Conservation (phyloP, 2,329 filamentous ascomycete genomes). For the Ceratocystis huliohia region DNA sequence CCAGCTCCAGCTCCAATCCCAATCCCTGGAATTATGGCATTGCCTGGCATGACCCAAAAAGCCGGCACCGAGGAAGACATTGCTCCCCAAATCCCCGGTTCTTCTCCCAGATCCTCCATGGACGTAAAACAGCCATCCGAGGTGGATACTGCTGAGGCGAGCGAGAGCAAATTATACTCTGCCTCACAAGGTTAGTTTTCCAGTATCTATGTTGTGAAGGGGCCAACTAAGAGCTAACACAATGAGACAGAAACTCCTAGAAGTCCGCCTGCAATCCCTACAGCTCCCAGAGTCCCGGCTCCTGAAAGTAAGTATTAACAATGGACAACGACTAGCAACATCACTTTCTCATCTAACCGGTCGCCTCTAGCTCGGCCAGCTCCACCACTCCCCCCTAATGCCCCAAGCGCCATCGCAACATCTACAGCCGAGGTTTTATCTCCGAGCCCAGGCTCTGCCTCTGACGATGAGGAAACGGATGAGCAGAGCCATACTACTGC, state of each 20-base stretch:
- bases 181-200: slow-evolving; percentile 10
- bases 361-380: slow-evolving; percentile 46
- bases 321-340: neutral
- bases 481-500: slow-evolving; percentile 27
- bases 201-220: neutral
- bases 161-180: slow-evolving; percentile 22
- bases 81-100: slow-evolving; percentile 11
- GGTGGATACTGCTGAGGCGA: slow-evolving; percentile 24
- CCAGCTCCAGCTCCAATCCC: slow-evolving; percentile 42
- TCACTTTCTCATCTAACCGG: neutral
- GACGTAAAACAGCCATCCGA: neutral
- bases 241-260: slow-evolving; percentile 33
- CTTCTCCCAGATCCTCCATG: slow-evolving; percentile 7
- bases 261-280: slow-evolving; percentile 41
- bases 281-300: slow-evolving; percentile 46
- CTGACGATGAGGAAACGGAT: slow-evolving; percentile 71
- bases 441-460: slow-evolving; percentile 67
- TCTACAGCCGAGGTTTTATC: slow-evolving; percentile 45
- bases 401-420: slow-evolving; percentile 39
- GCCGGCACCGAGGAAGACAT: slow-evolving; percentile 12
- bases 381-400: slow-evolving; percentile 39
- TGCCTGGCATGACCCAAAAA: slow-evolving; percentile 55
- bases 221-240: slow-evolving; percentile 7
- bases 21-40: slow-evolving; percentile 45
- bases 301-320: slow-evolving; percentile 42